Base-by-base conservation (phyloP, 2,329 filamentous ascomycete species). In the Aquanectria penicillioides region DNA sequence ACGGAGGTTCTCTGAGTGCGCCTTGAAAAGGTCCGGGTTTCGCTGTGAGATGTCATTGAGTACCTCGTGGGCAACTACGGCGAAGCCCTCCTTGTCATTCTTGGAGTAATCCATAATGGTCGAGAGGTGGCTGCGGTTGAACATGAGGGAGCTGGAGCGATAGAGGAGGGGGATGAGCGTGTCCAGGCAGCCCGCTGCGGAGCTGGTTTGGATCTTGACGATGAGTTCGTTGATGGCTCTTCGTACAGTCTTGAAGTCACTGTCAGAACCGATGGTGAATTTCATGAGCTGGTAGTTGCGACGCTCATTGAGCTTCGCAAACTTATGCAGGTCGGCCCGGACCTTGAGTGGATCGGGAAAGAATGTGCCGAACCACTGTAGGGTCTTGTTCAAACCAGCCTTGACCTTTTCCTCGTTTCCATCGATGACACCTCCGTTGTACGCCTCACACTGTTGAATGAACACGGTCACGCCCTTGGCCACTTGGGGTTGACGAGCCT, bases 121-220 rank as follows among this genome's bases (percentile, higher is more conserved):
- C 3, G 94, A 88, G 15, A 99, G 88, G 73, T 99, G 94, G 73
- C 94, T 98, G 71, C 92, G 89, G 78, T 97, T 99, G 79, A 96
- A 97, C 65, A 97, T 86, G 63, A 99, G 83, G 57, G 92, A 89
- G 28, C 92, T 90, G 52, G 89, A 89, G 37, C 93, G 88, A 73
- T 97, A 97, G 5, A 98, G 80, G 13, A 99, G 81, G 5, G 93
- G 91, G 6, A 89, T 86, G 22, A 99, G 74, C 0, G 93, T 96
- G 29, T 97, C 92, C 4, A 96, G 78, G 41, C 95, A 82, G 23
- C 81, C 80, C n/a, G 86, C 76, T 51, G 84, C 83, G 40, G 89
- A 81, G 18, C 86, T 86, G 51, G 86, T 84, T 66, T 94, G 90
- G 29, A 96, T 83, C 57, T 93, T 89, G 77, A 93, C 95, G 37